Base-by-base conservation (phyloP, 139 green algal genomes). In the Ettlia oleoabundans region DNA sequence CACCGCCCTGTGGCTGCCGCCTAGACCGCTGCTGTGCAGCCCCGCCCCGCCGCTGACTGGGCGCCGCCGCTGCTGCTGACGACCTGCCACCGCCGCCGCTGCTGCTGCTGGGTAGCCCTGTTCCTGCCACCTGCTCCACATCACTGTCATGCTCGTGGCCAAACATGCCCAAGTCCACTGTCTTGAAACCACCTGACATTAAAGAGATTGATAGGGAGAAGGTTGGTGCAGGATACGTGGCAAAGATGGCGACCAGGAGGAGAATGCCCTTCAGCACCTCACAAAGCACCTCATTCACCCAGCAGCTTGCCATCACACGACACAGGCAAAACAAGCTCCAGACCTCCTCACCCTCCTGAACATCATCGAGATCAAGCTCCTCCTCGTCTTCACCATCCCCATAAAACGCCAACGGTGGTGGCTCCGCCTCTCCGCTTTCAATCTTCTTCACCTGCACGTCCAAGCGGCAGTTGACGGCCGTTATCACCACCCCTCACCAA, bases 351-450 rank as follows among this genome's bases (percentile, higher is more conserved):
- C n/a, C n/a, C n/a, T n/a, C n/a, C n/a, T n/a, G n/a, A n/a, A n/a
- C n/a, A n/a, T n/a, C n/a, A n/a, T n/a, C n/a, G n/a, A n/a, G n/a
- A n/a, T n/a, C n/a, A n/a, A n/a, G n/a, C n/a, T 66, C 42, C 22
- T 78, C 65, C 21, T 62, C 78, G 0, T 88, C 78, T 2, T 82
- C 70, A 22, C 40, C 32, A 4, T 67, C 47, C 4, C 53, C 67
- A 15, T 78, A 64, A 15, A 88, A 68, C 0, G 79, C 78, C 24
- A 92, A 84, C 40, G 88, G 87, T 40, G 88, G 88, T 37, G 88
- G 87, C 38, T 86, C 77, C 13, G 67, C 68, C 81, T 75, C 40
- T 0, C 88, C 88, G 2, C 51, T 30, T 22, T 73, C 71, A 37
- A 89, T 86, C 58, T 71, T 61, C 74, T 80, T 53, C n/a, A 77